Conservation (phyloP, 164 flowering plant genomes). For the Saururus chinensis region DNA sequence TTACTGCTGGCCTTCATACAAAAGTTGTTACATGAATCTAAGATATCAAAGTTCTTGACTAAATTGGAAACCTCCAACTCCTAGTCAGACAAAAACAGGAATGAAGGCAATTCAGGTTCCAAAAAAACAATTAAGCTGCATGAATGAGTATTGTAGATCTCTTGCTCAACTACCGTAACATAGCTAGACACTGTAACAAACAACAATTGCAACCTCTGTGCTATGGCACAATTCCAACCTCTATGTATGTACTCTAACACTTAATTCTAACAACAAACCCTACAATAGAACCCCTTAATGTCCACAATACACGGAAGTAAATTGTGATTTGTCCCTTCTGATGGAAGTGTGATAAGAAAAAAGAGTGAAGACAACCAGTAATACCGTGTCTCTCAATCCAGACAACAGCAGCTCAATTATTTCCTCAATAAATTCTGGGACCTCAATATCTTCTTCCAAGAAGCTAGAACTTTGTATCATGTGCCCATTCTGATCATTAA, state of each 20-base stretch:
- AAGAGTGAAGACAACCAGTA: background rate
- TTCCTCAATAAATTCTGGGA: constrained; percentile 85
- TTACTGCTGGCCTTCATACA: background rate
- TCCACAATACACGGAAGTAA: background rate
- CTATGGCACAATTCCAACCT: no score
- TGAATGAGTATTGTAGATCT: background rate
- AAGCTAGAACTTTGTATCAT: constrained; percentile 15
- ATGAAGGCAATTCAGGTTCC: background rate
- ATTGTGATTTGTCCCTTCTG: no score
- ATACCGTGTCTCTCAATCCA: constrained; percentile 88
- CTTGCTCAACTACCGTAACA: background rate
- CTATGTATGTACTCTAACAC: no score
- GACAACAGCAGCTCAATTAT: constrained; percentile 69
- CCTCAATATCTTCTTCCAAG: constrained; percentile 79
- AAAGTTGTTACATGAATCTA: background rate
- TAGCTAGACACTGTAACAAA: no score
- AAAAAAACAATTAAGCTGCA: background rate
- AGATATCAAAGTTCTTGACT: no score
- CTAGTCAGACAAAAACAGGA: background rate
- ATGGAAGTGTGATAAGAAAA: background rate
- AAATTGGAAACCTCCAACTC: no score
- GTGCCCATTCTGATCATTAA: constrained; percentile 12
- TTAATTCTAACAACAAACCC: no score
- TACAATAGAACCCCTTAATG: background rate
- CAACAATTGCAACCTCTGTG: no score